Percentiles rank a stretch among this genome's conserved stretches.
These are phyloP conservation scores for Backusella luteola DNA, from an alignment of 192 early-diverging fungal species.

Conservation along the genomic window DNA sequence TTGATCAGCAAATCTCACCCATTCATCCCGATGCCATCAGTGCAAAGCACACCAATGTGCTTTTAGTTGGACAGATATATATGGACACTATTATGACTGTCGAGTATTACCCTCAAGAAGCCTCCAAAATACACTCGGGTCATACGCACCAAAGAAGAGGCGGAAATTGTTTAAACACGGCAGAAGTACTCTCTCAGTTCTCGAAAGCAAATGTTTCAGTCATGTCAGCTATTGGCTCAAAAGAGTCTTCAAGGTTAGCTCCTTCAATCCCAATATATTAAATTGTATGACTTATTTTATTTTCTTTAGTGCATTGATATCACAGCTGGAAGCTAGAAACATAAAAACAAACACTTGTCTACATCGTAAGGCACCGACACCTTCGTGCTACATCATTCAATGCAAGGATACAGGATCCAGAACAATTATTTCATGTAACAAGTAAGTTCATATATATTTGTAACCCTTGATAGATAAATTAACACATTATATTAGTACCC, in stretches of 20 bases:
- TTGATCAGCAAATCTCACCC: constrained; percentile 7
- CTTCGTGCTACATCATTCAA: constrained; percentile 58
- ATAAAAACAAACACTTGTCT: constrained; percentile 49
- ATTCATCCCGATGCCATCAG: neutral
- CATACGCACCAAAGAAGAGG: constrained; percentile 61
- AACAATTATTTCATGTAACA: constrained; percentile 65
- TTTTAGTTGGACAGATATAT: constrained; percentile 56
- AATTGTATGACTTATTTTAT: neutral
- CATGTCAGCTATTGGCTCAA: constrained; percentile 51
- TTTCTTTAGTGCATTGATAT: constrained; percentile 36
- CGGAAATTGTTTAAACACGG: constrained; percentile 61
- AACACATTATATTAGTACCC: constrained; percentile 34
- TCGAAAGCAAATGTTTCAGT: constrained; percentile 37
- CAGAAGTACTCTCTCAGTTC: constrained; percentile 55
- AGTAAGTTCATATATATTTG: constrained; percentile 14
- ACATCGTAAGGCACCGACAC: constrained; percentile 27
- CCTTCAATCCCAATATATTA: too few relatives aligned
- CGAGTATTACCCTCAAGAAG: constrained; percentile 56
- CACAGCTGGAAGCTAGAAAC: constrained; percentile 35
- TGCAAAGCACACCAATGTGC: constrained; percentile 13
- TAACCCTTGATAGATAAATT: neutral
- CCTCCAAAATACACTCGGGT: constrained; percentile 56
- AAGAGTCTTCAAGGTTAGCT: constrained; percentile 39
- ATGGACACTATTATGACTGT: constrained; percentile 65
- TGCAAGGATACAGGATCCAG: constrained; percentile 46